These are phyloP conservation scores for Phyllosticta capitalensis DNA, from an alignment of 2,329 filamentous ascomycete genomes.

Conservation along the genomic window DNA sequence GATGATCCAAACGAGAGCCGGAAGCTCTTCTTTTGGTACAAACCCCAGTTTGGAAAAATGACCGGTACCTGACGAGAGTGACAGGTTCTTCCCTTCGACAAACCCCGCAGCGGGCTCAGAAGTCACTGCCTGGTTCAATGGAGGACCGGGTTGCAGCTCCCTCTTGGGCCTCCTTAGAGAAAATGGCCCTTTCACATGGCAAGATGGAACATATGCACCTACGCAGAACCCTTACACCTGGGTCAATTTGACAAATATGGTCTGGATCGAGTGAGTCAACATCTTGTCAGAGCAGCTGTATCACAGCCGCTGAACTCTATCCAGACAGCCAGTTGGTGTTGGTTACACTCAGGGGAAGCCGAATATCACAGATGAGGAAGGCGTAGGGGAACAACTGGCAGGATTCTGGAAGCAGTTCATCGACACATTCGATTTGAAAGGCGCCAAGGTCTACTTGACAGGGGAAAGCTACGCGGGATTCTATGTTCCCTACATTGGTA, in stretches of 20 bases:
- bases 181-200: slow-evolving; percentile 53
- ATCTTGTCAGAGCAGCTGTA: not conserved
- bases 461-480: slow-evolving; percentile 45
- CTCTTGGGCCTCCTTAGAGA: slow-evolving; percentile 64
- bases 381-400: slow-evolving; percentile 38
- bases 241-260: slow-evolving; percentile 38
- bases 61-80: not conserved
- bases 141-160: slow-evolving; percentile 38
- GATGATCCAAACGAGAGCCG: slow-evolving; percentile 38
- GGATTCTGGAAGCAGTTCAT: slow-evolving; percentile 48
- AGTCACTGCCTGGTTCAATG: slow-evolving; percentile 47
- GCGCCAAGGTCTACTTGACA: slow-evolving; percentile 46
- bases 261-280: slow-evolving; percentile 31
- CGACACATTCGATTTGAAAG: slow-evolving; percentile 43
- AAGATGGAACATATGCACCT: slow-evolving; percentile 58
- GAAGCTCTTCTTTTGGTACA: slow-evolving; percentile 51
- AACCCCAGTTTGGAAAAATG: too few relatives aligned
- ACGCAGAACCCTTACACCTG: slow-evolving; percentile 61
- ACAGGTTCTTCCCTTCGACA: slow-evolving; percentile 52
- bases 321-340: slow-evolving; percentile 37
- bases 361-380: slow-evolving; percentile 39
- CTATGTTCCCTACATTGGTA: slow-evolving; percentile 4
- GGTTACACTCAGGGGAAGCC: slow-evolving; percentile 35
- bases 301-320: slow-evolving; percentile 12
- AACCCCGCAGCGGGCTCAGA: slow-evolving; percentile 45